Evolutionary conservation across 805 yeast species (phyloP), one percentile per base, ranked within the genome.

Genomic region (Saturnispora saitoi): DNA sequence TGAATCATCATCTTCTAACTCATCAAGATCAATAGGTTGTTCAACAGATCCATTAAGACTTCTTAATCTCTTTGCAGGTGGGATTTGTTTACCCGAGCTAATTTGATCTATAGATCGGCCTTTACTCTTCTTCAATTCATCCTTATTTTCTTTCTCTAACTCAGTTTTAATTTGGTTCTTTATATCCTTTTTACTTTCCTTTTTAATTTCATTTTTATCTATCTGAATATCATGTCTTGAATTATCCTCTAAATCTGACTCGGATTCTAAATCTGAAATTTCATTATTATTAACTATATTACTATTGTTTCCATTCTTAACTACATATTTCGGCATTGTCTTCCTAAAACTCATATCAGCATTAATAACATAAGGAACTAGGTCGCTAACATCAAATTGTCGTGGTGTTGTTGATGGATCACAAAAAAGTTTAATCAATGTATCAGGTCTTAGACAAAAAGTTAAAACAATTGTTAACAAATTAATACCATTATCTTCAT

Each of bases 401-500:
- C 60, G 54, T 6, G 60, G 62, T 3, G 52, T 49, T 20, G 51
- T 53, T 1, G 44, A 30, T 1, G 59, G 57, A 49, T 59, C 61
- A 45, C 58, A 52, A 36, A 63, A 61, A 22, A 55, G 38, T 5
- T 43, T 50, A 7, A 46, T 48, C 26, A 60, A 15, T 12, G 54
- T 37, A 3, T 52, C 45, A 2, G 60, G 56, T 40, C 56, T 51
- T 3, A 57, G 51, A 43, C 67, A 63, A 44, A 63, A 61, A 2
- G 61, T 55, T 48, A 60, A 64, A 3, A 65, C 53, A 10, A 63
- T 44, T 1, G 62, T 47, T 29, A 65, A 47, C 19, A 63, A 42
- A 48, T 65, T 65, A n/a, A 64, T 48, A 2, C 65, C 63, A 45
- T 63, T 59, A 31, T 60, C 58, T 3, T 51, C 32, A 15, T 55